Percentiles rank a stretch among this genome's conserved stretches.
Conservation (phyloP, 1,284 basidiomycete species). For the Agaricales sp. region DNA sequence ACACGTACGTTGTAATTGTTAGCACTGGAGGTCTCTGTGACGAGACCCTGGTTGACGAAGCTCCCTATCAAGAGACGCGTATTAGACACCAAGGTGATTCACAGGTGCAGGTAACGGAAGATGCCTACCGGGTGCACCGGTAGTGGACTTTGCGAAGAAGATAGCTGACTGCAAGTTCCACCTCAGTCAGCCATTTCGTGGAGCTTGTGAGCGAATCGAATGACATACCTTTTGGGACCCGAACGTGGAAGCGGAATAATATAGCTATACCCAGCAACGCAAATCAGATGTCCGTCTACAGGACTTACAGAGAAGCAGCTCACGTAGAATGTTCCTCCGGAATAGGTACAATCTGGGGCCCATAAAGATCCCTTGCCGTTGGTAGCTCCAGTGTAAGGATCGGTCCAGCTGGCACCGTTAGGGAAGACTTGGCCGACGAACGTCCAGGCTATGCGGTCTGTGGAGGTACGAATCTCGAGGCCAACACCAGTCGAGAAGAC, state of each 20-base stretch:
- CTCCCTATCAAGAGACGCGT: slow-evolving; percentile 20
- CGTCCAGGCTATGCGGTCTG: slow-evolving; percentile 40
- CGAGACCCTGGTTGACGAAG: slow-evolving; percentile 37
- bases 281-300: no score
- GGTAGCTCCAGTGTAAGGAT: slow-evolving; percentile 34
- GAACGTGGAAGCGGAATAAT: slow-evolving; percentile 34
- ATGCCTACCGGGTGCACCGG: slow-evolving; percentile 28
- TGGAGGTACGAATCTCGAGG: slow-evolving; percentile 41
- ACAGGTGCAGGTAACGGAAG: neutral
- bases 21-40: slow-evolving; percentile 30
- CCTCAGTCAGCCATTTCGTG: neutral
- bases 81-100: neutral
- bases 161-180: slow-evolving; percentile 29
- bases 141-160: slow-evolving; percentile 36
- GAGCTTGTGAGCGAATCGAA: neutral
- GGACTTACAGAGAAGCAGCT: slow-evolving; percentile 8
- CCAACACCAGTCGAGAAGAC: slow-evolving; percentile 40
- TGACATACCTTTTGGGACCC: slow-evolving; percentile 33
- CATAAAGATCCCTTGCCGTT: slow-evolving; percentile 36
- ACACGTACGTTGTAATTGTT: slow-evolving; percentile 39
- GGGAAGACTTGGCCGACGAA: slow-evolving; percentile 38
- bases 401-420: slow-evolving; percentile 37
- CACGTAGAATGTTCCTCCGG: slow-evolving; percentile 34
- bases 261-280: no score
- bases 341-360: slow-evolving; percentile 43